phyloP scores from a whole-genome alignment of 139 green algal genomes.

The Chlorella sp. region DNA sequence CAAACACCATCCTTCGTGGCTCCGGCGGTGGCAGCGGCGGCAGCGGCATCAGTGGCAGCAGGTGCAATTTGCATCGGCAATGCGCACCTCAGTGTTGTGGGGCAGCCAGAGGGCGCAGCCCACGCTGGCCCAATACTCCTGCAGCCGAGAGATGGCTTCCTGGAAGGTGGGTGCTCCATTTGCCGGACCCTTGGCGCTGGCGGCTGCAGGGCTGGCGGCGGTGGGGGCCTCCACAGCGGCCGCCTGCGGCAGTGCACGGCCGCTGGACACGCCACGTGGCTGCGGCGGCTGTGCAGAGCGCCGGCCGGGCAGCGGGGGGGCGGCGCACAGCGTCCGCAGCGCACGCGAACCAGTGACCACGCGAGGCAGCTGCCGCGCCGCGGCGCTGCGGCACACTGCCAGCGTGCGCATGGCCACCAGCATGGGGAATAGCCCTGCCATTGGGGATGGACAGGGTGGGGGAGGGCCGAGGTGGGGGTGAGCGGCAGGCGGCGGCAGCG shows the following conservation, averaged over 20 bases:
- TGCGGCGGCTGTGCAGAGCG: neutral
- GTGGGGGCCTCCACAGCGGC: constrained; percentile 18
- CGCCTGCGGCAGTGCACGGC: neutral
- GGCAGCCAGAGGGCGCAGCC: constrained; percentile 94
- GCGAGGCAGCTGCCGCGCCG: too few species aligned
- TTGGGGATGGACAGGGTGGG: too few species aligned
- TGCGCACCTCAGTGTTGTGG: constrained; percentile 95
- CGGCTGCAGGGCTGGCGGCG: neutral
- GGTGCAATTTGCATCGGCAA: too few species aligned
- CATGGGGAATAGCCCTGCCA: too few species aligned
- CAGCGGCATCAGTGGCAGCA: too few species aligned
- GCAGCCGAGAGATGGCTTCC: constrained; percentile 88
- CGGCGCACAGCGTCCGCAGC: neutral
- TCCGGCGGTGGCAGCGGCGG: too few species aligned
- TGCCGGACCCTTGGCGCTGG: neutral
- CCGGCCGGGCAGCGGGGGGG: neutral
- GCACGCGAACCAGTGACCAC: too few species aligned
- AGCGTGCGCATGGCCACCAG: too few species aligned
- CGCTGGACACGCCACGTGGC: neutral
- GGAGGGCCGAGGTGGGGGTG: too few species aligned
- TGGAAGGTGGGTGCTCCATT: constrained; percentile 86
- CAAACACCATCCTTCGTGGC: too few species aligned
- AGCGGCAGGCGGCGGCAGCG: too few species aligned
- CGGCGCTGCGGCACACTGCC: too few species aligned
- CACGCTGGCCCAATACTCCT: constrained; percentile 90